phyloP scores from a whole-genome alignment of 257 asterid genomes.

The Salvia splendens region DNA sequence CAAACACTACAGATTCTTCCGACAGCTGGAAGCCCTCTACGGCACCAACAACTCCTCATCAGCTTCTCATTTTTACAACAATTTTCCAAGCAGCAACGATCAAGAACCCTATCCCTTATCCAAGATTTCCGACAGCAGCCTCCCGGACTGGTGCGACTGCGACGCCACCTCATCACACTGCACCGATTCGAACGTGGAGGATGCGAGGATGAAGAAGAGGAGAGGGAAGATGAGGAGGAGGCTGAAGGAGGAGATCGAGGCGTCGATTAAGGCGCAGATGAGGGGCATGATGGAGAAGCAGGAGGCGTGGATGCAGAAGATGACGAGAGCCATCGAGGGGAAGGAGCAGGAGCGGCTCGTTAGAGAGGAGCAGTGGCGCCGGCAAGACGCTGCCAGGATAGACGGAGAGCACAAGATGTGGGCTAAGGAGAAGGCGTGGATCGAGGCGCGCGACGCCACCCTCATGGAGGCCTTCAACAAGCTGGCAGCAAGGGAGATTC shows the following conservation, averaged over 20 bases:
- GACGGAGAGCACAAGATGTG: constrained; percentile 78
- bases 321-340: constrained; percentile 72
- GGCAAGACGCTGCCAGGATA: constrained; percentile 61
- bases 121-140: constrained; percentile 34
- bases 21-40: constrained; percentile 95
- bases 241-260: constrained; percentile 72
- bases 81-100: constrained; percentile 28
- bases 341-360: constrained; percentile 71
- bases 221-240: constrained; percentile 43
- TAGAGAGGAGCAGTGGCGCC: constrained; percentile 85
- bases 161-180: constrained; percentile 48
- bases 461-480: constrained; percentile 64
- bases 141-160: constrained; percentile 51
- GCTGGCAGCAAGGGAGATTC: constrained; percentile 29
- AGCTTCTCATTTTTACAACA: constrained; percentile 30
- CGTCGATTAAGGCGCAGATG: constrained; percentile 72
- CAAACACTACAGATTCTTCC: constrained; percentile 84
- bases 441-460: constrained; percentile 70
- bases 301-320: constrained; percentile 81
- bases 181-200: constrained; percentile 29
- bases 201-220: constrained; percentile 41
- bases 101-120: constrained; percentile 44
- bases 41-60: constrained; percentile 43
- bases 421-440: constrained; percentile 87
- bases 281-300: constrained; percentile 77